Evolutionary conservation across 2,329 filamentous ascomycete species (phyloP).

Genomic region (Ceratocystis variospora): DNA sequence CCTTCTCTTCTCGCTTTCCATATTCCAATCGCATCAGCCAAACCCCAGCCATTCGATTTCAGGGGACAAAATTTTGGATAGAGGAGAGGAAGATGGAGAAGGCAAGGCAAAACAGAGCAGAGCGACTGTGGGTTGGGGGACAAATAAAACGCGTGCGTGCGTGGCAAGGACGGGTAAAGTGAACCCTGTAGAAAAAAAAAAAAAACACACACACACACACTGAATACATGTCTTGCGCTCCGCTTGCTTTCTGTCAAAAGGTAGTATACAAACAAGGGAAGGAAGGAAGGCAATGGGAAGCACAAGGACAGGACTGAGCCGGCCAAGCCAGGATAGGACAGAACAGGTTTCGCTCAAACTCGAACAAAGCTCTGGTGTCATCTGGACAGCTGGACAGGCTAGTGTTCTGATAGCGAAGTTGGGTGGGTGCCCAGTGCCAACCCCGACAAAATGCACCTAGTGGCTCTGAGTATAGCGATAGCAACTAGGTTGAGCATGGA

Average conservation of each 20-base stretch:
- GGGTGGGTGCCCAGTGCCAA: constrained; percentile 2
- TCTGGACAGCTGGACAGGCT: background rate
- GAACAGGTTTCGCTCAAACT: background rate
- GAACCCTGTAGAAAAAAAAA: background rate
- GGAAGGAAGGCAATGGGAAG: background rate
- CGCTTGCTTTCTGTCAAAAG: background rate
- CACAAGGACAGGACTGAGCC: background rate
- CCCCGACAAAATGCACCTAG: background rate
- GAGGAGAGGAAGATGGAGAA: background rate
- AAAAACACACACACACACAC: no score
- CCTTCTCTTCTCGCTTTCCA: background rate
- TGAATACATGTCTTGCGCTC: no score
- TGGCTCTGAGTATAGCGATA: background rate
- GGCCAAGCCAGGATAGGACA: background rate
- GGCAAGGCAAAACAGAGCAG: background rate
- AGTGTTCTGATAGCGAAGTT: background rate
- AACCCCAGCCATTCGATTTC: background rate
- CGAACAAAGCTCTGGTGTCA: background rate
- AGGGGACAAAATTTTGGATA: background rate
- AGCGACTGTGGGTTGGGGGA: background rate
- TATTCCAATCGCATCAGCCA: background rate
- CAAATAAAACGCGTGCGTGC: no score
- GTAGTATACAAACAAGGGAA: background rate
- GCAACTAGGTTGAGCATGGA: background rate
- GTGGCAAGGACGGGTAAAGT: no score